Percentiles rank a stretch among this genome's conserved stretches.
These are phyloP conservation scores for Pulveroboletus sp. DNA, from an alignment of 768 basidiomycete genomes.

Conservation along the genomic window DNA sequence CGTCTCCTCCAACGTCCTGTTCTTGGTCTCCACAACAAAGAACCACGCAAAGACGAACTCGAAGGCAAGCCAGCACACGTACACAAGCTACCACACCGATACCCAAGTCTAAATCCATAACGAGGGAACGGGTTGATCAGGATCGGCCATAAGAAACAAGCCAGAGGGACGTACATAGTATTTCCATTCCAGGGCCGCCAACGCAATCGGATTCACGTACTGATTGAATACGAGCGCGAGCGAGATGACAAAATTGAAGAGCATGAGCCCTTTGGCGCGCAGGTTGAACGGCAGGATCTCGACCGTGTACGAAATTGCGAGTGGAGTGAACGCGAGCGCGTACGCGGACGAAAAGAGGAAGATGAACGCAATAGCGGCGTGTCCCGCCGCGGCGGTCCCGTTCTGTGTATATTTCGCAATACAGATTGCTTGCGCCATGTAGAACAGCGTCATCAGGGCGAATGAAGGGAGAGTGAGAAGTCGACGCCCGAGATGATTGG, in stretches of 20 bases:
- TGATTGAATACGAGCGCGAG: conserved; percentile 73
- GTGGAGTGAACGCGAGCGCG: conserved; percentile 74
- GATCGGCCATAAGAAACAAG: background rate
- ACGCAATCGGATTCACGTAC: conserved; percentile 74
- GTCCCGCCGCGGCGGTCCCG: conserved; percentile 41
- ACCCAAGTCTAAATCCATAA: conserved; percentile 3
- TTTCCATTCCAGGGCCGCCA: conserved; percentile 48
- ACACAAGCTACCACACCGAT: conserved; percentile 5
- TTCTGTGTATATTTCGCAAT: conserved; percentile 51
- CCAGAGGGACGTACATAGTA: conserved; percentile 28
- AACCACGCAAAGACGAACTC: conserved; percentile 13
- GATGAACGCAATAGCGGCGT: conserved; percentile 49
- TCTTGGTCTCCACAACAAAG: conserved; percentile 20
- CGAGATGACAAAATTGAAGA: conserved; percentile 67
- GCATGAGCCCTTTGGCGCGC: conserved; percentile 73
- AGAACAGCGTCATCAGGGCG: conserved; percentile 58
- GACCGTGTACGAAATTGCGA: conserved; percentile 57
- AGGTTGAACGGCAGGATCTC: conserved; percentile 80
- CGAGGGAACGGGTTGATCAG: background rate
- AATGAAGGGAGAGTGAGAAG: conserved; percentile 58
- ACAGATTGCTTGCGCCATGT: conserved; percentile 64
- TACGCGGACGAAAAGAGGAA: conserved; percentile 49
- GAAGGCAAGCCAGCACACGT: conserved; percentile 10
- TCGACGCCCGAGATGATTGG: conserved; percentile 64
- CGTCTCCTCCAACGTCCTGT: conserved; percentile 65